Percentiles rank a stretch among this genome's conserved stretches.
These are phyloP conservation scores for Entonaema liquescens DNA, from an alignment of 495 filamentous ascomycete genomes.

Conservation along the genomic window DNA sequence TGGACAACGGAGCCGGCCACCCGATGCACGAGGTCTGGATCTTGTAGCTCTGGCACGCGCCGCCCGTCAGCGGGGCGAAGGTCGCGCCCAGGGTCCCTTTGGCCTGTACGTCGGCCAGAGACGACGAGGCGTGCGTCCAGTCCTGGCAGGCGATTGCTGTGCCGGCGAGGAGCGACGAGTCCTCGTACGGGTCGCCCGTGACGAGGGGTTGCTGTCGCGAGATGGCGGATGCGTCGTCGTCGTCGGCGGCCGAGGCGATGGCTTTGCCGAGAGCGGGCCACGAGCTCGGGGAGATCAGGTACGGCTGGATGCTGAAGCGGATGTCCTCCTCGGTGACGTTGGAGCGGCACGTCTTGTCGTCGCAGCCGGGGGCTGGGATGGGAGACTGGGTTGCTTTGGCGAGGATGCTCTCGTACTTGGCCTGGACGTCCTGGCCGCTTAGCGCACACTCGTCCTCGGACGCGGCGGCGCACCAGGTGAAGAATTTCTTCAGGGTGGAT, in stretches of 20 bases:
- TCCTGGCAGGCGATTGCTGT: constrained; percentile 50
- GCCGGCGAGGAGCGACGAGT: constrained; percentile 38
- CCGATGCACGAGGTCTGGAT: constrained; percentile 48
- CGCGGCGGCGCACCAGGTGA: constrained; percentile 46
- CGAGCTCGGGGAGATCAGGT: constrained; percentile 13
- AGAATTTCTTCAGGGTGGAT: constrained; percentile 48
- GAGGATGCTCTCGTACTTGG: constrained; percentile 40
- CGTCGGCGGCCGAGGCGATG: constrained; percentile 39
- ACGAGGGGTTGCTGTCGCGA: constrained; percentile 41
- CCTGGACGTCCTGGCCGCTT: constrained; percentile 41
- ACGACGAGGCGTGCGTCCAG: constrained; percentile 41
- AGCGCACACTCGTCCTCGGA: constrained; percentile 39
- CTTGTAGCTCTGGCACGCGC: constrained; percentile 42
- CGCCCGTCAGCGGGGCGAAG: constrained; percentile 43
- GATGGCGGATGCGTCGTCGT: constrained; percentile 44
- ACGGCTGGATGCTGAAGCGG: constrained; percentile 35
- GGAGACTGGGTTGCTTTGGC: constrained; percentile 41
- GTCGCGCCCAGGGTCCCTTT: constrained; percentile 32
- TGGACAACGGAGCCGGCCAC: constrained; percentile 49
- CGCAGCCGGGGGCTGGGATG: constrained; percentile 48
- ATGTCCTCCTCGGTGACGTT: constrained; percentile 33
- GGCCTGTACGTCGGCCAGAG: constrained; percentile 36
- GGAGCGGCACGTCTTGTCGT: constrained; percentile 34
- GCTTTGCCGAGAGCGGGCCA: constrained; percentile 41
- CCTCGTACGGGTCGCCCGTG: constrained; percentile 31